These are phyloP conservation scores for Amylocystis lapponica DNA, from an alignment of 768 basidiomycete species.

Conservation along the genomic window DNA sequence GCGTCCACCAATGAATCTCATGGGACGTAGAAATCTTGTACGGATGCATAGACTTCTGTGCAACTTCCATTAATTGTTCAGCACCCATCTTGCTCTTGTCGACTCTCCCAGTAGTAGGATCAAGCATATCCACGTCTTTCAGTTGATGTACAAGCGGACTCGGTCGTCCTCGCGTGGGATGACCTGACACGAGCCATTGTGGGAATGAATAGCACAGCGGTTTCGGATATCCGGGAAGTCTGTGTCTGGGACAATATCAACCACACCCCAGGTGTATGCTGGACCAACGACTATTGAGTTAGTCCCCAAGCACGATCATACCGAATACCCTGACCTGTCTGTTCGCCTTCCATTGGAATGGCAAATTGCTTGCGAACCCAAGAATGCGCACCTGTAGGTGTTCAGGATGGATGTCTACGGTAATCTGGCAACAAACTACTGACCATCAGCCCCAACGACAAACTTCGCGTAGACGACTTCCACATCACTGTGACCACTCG, in stretches of 20 bases:
- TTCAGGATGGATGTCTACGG: constrained; percentile 10
- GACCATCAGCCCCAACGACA: constrained; percentile 73
- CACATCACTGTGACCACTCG: constrained; percentile 28
- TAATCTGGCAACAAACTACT: constrained; percentile 2
- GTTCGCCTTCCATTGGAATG: constrained; percentile 74
- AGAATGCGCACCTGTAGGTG: constrained; percentile 65
- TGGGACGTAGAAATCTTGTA: constrained; percentile 28
- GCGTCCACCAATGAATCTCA: constrained; percentile 43
- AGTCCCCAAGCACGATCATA: constrained; percentile 15
- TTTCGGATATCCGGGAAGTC: constrained; percentile 52
- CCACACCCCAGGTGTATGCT: constrained; percentile 80
- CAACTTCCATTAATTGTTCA: constrained; percentile 36
- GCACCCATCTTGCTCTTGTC: constrained; percentile 35
- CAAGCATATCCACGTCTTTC: constrained; percentile 30
- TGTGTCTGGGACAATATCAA: constrained; percentile 50
- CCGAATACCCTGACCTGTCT: constrained; percentile 34
- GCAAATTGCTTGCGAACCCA: constrained; percentile 69
- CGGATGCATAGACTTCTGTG: constrained; percentile 35
- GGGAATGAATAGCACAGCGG: constrained; percentile 43
- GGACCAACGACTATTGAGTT: no score
- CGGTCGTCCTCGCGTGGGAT: constrained; percentile 46
- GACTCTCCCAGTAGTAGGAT: constrained; percentile 34
- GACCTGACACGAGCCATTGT: constrained; percentile 42
- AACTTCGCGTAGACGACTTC: constrained; percentile 69
- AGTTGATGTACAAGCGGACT: constrained; percentile 48